phyloP scores from a whole-genome alignment of 2,329 filamentous ascomycete species.

The Cordyceps javanica region DNA sequence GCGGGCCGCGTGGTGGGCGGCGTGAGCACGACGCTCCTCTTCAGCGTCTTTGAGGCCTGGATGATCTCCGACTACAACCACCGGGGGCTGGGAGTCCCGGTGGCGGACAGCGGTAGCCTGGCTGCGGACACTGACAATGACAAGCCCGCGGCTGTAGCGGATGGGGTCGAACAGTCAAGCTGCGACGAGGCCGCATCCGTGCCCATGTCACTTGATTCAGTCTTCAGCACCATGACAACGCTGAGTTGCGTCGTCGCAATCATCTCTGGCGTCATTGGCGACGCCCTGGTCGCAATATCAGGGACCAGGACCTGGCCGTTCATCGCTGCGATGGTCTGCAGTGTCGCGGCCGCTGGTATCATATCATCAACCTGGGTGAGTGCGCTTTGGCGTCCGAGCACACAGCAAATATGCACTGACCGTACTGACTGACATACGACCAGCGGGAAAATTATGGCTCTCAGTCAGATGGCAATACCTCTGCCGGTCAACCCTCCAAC shows the following conservation, averaged over 20 bases:
- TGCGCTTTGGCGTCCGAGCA: background rate
- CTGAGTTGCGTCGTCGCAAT: slow-evolving; percentile 53
- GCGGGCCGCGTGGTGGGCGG: slow-evolving; percentile 49
- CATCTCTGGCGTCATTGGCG: slow-evolving; percentile 43
- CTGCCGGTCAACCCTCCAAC: background rate
- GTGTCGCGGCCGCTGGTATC: slow-evolving; percentile 34
- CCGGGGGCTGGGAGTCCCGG: slow-evolving; percentile 32
- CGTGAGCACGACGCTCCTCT: slow-evolving; percentile 50
- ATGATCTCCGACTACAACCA: slow-evolving; percentile 51
- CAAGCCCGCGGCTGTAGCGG: background rate
- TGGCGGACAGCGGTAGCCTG: slow-evolving; percentile 18
- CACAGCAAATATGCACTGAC: background rate
- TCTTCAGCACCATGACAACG: slow-evolving; percentile 48
- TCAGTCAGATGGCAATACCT: background rate
- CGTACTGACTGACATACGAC: background rate
- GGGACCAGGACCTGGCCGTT: slow-evolving; percentile 48
- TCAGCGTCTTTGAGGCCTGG: slow-evolving; percentile 55
- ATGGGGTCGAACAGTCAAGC: background rate
- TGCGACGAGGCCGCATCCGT: background rate
- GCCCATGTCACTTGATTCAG: slow-evolving; percentile 35
- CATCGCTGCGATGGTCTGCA: slow-evolving; percentile 36
- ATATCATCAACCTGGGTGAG: slow-evolving; percentile 30
- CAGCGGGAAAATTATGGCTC: slow-evolving; percentile 24
- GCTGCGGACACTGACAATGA: background rate
- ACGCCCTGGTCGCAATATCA: slow-evolving; percentile 41